A percentile compares a stretch with the other conserved stretches of the same genome.
Conservation (phyloP, 106 monocot genomes). For the Amphibolis antarctica region DNA sequence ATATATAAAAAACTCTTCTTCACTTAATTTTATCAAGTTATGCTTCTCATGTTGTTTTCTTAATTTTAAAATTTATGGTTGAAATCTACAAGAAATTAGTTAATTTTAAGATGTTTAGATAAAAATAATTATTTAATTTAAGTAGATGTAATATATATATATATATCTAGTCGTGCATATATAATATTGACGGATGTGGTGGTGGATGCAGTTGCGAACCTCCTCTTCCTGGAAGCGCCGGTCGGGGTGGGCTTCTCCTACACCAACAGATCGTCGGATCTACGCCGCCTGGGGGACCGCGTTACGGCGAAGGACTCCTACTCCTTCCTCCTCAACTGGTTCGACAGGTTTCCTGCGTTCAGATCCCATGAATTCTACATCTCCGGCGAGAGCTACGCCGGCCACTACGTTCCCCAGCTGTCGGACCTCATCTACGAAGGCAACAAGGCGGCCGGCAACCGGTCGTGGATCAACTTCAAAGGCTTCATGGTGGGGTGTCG, state of each 20-base stretch:
- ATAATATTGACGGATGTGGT: too few relatives aligned
- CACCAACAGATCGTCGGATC: conserved; percentile 52
- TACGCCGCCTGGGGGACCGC: conserved; percentile 37
- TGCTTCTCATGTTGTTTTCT: too few relatives aligned
- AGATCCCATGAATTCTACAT: conserved; percentile 66
- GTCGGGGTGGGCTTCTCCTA: conserved; percentile 88
- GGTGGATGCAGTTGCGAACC: conserved; percentile 60
- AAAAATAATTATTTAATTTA: too few relatives aligned
- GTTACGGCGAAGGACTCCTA: conserved; percentile 62
- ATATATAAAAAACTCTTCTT: too few relatives aligned
- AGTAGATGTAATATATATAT: too few relatives aligned
- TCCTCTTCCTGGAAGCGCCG: conserved; percentile 73
- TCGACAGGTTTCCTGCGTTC: conserved; percentile 53
- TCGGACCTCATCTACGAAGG: conserved; percentile 59
- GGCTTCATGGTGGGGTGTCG: conserved; percentile 55
- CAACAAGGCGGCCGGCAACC: conserved; percentile 39
- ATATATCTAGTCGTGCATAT: too few relatives aligned
- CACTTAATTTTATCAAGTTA: too few relatives aligned
- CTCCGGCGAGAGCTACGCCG: conserved; percentile 92
- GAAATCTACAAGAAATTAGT: too few relatives aligned
- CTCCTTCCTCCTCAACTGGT: conserved; percentile 62
- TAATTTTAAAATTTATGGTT: too few relatives aligned
- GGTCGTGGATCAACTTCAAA: conserved; percentile 50
- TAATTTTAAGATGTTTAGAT: too few relatives aligned
- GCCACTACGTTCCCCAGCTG: conserved; percentile 94